Conservation (phyloP, 768 basidiomycete species). For the Mycena galericulata region DNA sequence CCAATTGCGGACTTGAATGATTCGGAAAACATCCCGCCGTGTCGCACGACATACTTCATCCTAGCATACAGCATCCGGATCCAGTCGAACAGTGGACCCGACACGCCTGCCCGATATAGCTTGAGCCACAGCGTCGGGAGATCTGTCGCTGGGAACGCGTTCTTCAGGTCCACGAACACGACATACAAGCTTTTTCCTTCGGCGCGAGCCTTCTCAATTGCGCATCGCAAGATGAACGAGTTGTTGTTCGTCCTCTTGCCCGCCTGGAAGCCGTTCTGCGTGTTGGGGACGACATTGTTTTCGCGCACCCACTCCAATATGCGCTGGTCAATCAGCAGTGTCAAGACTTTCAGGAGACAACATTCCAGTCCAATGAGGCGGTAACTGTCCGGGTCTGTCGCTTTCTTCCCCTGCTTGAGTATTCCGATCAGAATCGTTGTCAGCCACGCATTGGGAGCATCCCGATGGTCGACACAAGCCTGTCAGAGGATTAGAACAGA, state of each 20-base stretch:
- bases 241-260: conserved; percentile 44
- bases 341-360: conserved; percentile 38
- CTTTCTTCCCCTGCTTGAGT: conserved; percentile 35
- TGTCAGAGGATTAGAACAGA: neutral
- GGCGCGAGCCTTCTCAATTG: conserved; percentile 36
- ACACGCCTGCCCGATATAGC: conserved; percentile 34
- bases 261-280: conserved; percentile 47
- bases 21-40: conserved; percentile 11
- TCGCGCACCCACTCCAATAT: conserved; percentile 34
- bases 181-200: conserved; percentile 37
- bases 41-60: conserved; percentile 2
- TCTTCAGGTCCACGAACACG: conserved; percentile 43
- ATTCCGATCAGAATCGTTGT: conserved; percentile 16
- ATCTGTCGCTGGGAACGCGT: conserved; percentile 51
- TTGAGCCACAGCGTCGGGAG: conserved; percentile 47
- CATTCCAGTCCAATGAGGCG: conserved; percentile 34
- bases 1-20: conserved; percentile 29
- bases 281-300: conserved; percentile 35
- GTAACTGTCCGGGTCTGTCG: conserved; percentile 31
- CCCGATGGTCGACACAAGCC: neutral
- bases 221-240: conserved; percentile 37
- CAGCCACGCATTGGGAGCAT: neutral
- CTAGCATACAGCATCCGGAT: conserved; percentile 8
- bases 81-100: conserved; percentile 38
- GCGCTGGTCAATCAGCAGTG: conserved; percentile 36